Percentiles rank a stretch among this genome's conserved stretches.
Evolutionary conservation across 2,329 filamentous ascomycete species (phyloP).

Genomic region (Colletotrichum zoysiae): DNA sequence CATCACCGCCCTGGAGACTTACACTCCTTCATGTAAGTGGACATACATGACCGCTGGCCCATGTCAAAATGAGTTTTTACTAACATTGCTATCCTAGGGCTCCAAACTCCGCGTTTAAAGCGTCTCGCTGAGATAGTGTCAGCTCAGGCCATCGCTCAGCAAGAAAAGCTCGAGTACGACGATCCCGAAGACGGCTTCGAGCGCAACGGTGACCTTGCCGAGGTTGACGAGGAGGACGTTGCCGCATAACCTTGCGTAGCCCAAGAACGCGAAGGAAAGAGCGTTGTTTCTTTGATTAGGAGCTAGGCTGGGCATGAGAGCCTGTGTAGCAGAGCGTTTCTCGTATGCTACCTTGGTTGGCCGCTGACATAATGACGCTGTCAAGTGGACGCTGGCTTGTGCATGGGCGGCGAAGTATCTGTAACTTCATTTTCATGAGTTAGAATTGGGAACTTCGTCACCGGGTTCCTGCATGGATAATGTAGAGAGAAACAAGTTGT

Average conservation of each 20-base stretch:
- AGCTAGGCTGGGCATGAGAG: not conserved
- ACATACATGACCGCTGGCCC: not conserved
- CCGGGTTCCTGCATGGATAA: conserved; percentile 35
- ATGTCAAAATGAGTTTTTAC: conserved; percentile 45
- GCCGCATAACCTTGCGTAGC: conserved; percentile 19
- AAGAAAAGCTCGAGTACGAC: conserved; percentile 81
- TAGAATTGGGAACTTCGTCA: conserved; percentile 23
- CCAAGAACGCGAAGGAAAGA: not conserved
- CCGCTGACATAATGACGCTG: conserved; percentile 31
- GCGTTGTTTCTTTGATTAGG: conserved; percentile 12
- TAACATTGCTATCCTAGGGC: conserved; percentile 68
- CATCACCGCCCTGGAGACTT: conserved; percentile 96
- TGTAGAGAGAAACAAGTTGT: conserved; percentile 38
- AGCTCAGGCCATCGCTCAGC: conserved; percentile 94
- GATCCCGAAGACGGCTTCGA: conserved; percentile 60
- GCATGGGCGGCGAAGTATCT: conserved; percentile 11
- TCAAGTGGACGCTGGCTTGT: conserved; percentile 11
- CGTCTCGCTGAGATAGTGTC: conserved; percentile 98
- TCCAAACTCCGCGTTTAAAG: conserved; percentile 95
- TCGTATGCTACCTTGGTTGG: conserved; percentile 1
- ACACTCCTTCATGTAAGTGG: conserved; percentile 92
- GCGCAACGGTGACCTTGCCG: conserved; percentile 62
- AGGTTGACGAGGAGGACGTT: conserved; percentile 62
- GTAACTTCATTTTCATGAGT: conserved; percentile 12
- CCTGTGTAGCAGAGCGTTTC: conserved; percentile 5